Percentiles rank a stretch among this genome's conserved stretches.
phyloP scores from a whole-genome alignment of 2,329 filamentous ascomycete species.

The Ceratocystiopsis brevicomis region DNA sequence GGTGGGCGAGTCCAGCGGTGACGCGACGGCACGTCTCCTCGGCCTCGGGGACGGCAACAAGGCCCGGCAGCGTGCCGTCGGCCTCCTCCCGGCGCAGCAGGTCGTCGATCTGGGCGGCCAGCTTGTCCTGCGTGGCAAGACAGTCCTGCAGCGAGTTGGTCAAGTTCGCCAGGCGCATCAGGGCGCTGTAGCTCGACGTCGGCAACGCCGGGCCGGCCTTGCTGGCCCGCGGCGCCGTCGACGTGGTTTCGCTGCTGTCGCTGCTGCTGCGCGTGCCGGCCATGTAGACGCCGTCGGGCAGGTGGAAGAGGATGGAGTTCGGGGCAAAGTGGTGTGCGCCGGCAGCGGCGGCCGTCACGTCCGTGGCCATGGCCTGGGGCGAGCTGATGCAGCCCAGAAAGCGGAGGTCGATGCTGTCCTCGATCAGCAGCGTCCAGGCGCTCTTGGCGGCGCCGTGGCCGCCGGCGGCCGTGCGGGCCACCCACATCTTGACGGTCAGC shows the following conservation, averaged over 20 bases:
- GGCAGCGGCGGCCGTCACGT: neutral
- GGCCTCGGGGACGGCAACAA: constrained; percentile 26
- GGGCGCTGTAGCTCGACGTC: constrained; percentile 67
- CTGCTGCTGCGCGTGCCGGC: constrained; percentile 25
- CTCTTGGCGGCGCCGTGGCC: constrained; percentile 10
- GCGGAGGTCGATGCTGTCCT: constrained; percentile 52
- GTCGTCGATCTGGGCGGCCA: constrained; percentile 61
- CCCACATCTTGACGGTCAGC: constrained; percentile 58
- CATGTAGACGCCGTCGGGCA: constrained; percentile 6
- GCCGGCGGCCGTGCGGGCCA: constrained; percentile 24
- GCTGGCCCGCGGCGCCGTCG: constrained; percentile 19
- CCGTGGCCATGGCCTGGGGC: constrained; percentile 28
- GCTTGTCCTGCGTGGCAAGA: constrained; percentile 50
- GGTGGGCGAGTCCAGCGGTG: constrained; percentile 36
- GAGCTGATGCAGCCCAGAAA: constrained; percentile 62
- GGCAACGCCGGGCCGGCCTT: constrained; percentile 32
- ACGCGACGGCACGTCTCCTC: constrained; percentile 29
- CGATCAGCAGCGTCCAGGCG: constrained; percentile 45
- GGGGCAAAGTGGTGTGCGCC: constrained; percentile 39
- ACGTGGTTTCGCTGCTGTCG: no score
- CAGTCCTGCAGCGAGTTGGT: constrained; percentile 87
- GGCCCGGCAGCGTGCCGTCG: constrained; percentile 10
- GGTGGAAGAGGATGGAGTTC: constrained; percentile 48
- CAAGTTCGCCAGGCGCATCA: constrained; percentile 76
- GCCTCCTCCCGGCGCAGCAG: constrained; percentile 19